Percentiles rank a stretch among this genome's conserved stretches.
These are phyloP conservation scores for Fusarium sp. DNA, from an alignment of 2,329 filamentous ascomycete genomes.

Conservation along the genomic window DNA sequence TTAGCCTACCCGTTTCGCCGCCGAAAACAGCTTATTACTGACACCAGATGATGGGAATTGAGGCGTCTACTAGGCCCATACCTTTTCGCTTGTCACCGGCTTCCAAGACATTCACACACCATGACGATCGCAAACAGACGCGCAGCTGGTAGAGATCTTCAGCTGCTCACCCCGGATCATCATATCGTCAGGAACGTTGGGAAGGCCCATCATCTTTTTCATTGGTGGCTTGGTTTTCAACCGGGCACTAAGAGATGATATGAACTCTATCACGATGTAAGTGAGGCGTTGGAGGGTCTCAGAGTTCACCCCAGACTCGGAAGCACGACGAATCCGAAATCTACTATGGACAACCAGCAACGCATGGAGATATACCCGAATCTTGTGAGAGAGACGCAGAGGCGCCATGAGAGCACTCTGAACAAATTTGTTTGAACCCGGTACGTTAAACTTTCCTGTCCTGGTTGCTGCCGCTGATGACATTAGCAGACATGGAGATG, in stretches of 20 bases:
- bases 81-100: not conserved
- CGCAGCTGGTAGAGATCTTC: not conserved
- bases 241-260: not conserved
- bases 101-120: slow-evolving; percentile 16
- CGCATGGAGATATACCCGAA: not conserved
- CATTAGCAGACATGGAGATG: slow-evolving; percentile 1
- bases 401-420: not conserved
- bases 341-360: not conserved
- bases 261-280: not conserved
- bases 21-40: slow-evolving; percentile 14
- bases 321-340: slow-evolving; percentile 9
- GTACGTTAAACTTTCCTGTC: not conserved
- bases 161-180: slow-evolving; percentile 8
- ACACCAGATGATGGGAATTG: slow-evolving; percentile 13
- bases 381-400: not conserved
- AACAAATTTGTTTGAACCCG: not conserved
- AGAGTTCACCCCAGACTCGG: slow-evolving; percentile 15
- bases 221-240: not conserved
- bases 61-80: slow-evolving; percentile 15
- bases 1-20: slow-evolving; percentile 20
- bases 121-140: slow-evolving; percentile 6
- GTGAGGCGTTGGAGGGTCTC: not conserved
- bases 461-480: not conserved
- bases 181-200: not conserved
- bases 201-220: not conserved